Evolutionary conservation across 495 filamentous ascomycete species (phyloP), one percentile per base, ranked within the genome.

Genomic region (Penicillium malachiteum): DNA sequence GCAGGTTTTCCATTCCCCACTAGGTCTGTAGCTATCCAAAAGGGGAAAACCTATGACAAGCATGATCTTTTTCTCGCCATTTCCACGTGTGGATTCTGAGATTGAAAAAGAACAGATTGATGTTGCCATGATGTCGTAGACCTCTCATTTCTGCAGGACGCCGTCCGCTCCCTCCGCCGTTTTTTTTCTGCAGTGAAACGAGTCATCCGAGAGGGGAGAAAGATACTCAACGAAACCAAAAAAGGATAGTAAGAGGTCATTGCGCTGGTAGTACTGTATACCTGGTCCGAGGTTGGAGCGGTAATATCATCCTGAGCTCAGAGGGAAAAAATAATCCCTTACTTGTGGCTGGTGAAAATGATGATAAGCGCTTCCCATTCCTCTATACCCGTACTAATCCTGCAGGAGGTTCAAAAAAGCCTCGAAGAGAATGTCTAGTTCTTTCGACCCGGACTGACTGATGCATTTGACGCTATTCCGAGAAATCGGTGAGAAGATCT

Each of bases 121-220:
- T 56, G 51, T 50, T 41, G 45, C 18, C 45, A 47, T 49, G 32
- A 55, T 57, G 52, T 45, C 49, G 43, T 38, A 44, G 38, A 55
- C 63, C 65, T 59, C 60, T 35, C 26, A 18, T 43, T 55, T 59
- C 65, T 72, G 73, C 73, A 73, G 66, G 64, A 72, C 58, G 58
- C 65, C 71, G 69, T 47, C 71, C 71, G 71, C 74, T 71, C 59
- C 57, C 58, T 50, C 54, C 63, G 67, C 71, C 67, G 62, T 63
- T 68, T 65, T 68, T 65, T 54, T 26, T 54, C 68, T 74, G 72
- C 50, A 34, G 73, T 76, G 73, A 52, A 73, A 76, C 71, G 57
- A 42, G 33, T 51, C 48, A 63, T 52, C 59, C 33, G 34, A 47
- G 50, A 37, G 12, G 34, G 7, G 12, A 37, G 12, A 13, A 37